A percentile compares a stretch with the other conserved stretches of the same genome.
These are phyloP conservation scores for Penstemon newberryi DNA, from an alignment of 257 asterid species.

Conservation along the genomic window DNA sequence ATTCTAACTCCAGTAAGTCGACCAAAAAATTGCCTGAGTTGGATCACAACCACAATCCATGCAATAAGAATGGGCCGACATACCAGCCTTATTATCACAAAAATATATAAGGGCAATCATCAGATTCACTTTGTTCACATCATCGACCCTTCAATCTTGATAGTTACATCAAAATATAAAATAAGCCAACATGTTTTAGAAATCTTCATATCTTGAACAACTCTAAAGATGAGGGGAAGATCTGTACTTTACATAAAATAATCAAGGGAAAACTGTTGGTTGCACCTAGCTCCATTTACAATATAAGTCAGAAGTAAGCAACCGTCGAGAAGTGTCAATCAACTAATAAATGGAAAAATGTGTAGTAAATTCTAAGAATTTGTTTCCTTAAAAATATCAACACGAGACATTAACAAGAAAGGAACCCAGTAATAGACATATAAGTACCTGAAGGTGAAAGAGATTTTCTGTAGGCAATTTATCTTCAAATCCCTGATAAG, in stretches of 20 bases:
- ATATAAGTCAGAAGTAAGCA: not conserved
- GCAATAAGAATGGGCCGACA: not conserved
- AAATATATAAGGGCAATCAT: no score
- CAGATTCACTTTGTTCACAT: no score
- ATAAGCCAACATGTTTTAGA: no score
- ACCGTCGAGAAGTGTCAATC: constrained; percentile 20
- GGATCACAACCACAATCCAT: constrained; percentile 22
- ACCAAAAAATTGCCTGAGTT: constrained; percentile 13
- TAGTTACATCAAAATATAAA: no score
- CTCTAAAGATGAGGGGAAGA: not conserved
- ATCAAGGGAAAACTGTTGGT: constrained; percentile 14
- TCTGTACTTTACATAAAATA: not conserved
- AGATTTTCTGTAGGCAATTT: constrained; percentile 83
- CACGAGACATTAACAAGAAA: not conserved
- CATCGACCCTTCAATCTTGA: no score
- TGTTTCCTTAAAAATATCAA: not conserved
- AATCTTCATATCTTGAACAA: not conserved
- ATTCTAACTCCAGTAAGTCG: constrained; percentile 12
- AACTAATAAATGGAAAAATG: constrained; percentile 14
- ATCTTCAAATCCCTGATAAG: constrained; percentile 82
- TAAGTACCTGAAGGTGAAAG: constrained; percentile 89
- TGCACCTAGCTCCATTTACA: constrained; percentile 8
- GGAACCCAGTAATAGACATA: not conserved
- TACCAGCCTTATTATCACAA: no score
- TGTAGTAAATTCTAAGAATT: constrained; percentile 10